Conservation (phyloP, 768 basidiomycete genomes). For the Tricholoma terreum region DNA sequence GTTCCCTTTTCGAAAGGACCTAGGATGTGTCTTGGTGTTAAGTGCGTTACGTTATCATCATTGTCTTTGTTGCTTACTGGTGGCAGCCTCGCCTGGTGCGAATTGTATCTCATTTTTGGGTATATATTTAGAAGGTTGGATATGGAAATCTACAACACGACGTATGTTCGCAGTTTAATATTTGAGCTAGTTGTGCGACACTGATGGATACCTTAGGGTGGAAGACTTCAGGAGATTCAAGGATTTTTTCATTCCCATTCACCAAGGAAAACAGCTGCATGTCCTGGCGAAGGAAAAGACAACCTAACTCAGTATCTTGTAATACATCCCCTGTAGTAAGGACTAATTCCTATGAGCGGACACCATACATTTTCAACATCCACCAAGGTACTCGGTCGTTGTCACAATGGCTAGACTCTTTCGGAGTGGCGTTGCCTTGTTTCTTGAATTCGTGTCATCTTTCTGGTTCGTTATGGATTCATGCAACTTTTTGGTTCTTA, state of each 20-base stretch:
- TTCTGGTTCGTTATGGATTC: no score
- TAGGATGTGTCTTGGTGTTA: constrained; percentile 43
- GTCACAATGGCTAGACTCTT: no score
- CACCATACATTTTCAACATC: constrained; percentile 31
- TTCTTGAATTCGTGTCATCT: no score
- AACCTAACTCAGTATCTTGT: background rate
- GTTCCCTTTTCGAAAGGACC: constrained; percentile 44
- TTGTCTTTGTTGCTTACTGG: background rate
- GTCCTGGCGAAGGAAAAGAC: constrained; percentile 13
- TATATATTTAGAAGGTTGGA: constrained; percentile 40
- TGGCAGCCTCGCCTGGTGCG: constrained; percentile 40
- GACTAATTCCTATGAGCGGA: background rate
- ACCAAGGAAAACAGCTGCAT: constrained; percentile 27
- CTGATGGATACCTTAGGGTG: constrained; percentile 15
- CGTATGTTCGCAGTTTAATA: constrained; percentile 17
- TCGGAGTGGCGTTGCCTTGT: no score
- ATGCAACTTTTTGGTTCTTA: no score
- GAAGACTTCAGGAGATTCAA: constrained; percentile 30
- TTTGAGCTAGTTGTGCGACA: background rate
- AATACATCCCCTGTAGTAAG: background rate
- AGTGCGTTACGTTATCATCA: constrained; percentile 24
- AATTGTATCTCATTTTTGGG: constrained; percentile 39
- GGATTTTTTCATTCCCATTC: constrained; percentile 34
- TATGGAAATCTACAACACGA: constrained; percentile 29
- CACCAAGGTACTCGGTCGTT: constrained; percentile 38